These are phyloP conservation scores for Penicillium verrucosum DNA, from an alignment of 2,329 filamentous ascomycete species.

Conservation along the genomic window DNA sequence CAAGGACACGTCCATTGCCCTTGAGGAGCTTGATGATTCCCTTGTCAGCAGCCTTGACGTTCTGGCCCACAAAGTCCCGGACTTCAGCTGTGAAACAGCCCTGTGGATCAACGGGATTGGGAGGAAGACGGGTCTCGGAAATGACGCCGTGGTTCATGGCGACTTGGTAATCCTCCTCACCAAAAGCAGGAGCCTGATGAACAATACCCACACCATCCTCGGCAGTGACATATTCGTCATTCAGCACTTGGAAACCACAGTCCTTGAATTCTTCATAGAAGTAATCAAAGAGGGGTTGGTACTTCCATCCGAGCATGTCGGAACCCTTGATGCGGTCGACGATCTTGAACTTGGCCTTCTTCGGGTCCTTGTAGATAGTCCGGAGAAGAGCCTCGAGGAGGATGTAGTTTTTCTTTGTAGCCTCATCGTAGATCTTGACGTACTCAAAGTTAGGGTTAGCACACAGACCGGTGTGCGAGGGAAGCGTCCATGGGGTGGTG, in stretches of 20 bases:
- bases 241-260: slow-evolving; percentile 74
- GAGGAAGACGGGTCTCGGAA: slow-evolving; percentile 71
- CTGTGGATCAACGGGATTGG: slow-evolving; percentile 83
- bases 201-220: slow-evolving; percentile 92
- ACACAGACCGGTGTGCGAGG: slow-evolving; percentile 74
- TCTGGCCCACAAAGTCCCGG: slow-evolving; percentile 75
- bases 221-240: slow-evolving; percentile 80
- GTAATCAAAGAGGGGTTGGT: slow-evolving; percentile 84
- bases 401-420: slow-evolving; percentile 78
- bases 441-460: slow-evolving; percentile 83
- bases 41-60: slow-evolving; percentile 91
- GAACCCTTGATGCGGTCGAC: slow-evolving; percentile 75
- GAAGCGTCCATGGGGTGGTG: slow-evolving; percentile 83
- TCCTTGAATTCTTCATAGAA: slow-evolving; percentile 88
- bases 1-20: slow-evolving; percentile 69
- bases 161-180: slow-evolving; percentile 92
- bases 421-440: slow-evolving; percentile 79
- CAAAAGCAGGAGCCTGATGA: slow-evolving; percentile 88
- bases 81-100: slow-evolving; percentile 77
- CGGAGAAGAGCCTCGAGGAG: slow-evolving; percentile 76
- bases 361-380: slow-evolving; percentile 88
- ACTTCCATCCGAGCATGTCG: slow-evolving; percentile 84
- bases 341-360: slow-evolving; percentile 89
- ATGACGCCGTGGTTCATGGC: slow-evolving; percentile 74
- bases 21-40: slow-evolving; percentile 88